phyloP scores from a whole-genome alignment of 768 basidiomycete species.

The Daedaleopsis nitida region DNA sequence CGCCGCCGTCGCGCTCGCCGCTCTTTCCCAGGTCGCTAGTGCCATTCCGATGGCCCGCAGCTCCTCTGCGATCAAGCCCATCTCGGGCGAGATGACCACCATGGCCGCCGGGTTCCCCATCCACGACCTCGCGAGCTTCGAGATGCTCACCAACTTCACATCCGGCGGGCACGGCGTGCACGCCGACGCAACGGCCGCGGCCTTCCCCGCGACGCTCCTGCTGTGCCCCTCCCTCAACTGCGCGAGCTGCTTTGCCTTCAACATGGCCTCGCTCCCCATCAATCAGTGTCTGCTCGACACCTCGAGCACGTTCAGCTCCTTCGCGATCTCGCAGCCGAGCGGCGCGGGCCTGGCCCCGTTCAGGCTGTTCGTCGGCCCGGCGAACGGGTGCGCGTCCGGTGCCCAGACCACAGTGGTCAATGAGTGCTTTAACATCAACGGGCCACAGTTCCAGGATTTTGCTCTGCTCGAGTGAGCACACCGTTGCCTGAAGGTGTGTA shows the following conservation, averaged over 20 bases:
- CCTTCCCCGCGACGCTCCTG: slow-evolving; percentile 7
- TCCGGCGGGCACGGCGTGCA: neutral
- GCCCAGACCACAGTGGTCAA: no score
- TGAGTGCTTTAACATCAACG: no score
- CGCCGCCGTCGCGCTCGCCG: no score
- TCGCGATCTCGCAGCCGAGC: slow-evolving; percentile 7
- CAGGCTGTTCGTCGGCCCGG: no score
- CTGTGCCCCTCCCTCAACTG: slow-evolving; percentile 2
- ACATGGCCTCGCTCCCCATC: neutral
- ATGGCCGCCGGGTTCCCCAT: neutral
- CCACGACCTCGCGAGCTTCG: neutral
- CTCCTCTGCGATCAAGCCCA: no score
- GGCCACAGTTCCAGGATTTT: no score
- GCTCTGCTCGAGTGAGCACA: no score
- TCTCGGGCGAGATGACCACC: neutral
- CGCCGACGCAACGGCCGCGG: neutral
- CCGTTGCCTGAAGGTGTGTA: no score
- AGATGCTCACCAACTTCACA: neutral
- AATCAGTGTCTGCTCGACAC: slow-evolving; percentile 1
- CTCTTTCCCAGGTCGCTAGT: no score
- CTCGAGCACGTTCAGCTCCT: neutral
- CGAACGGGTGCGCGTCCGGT: no score
- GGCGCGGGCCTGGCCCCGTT: no score
- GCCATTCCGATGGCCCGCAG: no score
- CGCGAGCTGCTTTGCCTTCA: slow-evolving; percentile 1